Base-by-base conservation (phyloP, 1,139 yeast species). In the Pichia sp. region DNA sequence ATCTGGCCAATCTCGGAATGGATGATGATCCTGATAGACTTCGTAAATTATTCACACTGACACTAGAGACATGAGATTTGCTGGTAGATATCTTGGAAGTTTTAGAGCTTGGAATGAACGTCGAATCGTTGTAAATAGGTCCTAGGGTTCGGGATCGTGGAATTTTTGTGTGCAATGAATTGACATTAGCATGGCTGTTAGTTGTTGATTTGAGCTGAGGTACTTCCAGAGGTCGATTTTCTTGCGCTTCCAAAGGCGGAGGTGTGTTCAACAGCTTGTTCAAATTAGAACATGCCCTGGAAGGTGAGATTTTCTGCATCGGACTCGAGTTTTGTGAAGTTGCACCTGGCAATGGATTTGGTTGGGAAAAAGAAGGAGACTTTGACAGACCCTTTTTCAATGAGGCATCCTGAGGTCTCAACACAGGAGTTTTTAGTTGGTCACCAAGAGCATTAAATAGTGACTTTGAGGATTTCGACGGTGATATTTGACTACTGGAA, bases 231-330 rank as follows among this genome's bases (percentile, higher is more conserved):
- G 10, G 32, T 6, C 29, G 41, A 8, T 44, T 51, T 23, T 49
- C 57, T 6, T 55, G 54, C 8, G 56, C 50, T 34, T 54, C 40
- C 11, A 38, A 53, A 4, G 53, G 47, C 10, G 45, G 51, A 38
- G 51, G 45, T 15, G 51, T 40, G 11, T 48, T 48, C 48, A 59
- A 15, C 6, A 59, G 53, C 29, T 56, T 43, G 45, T 61, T 58
- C 15, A 64, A 50, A 44, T 59, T 62, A 1, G 64, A 60, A 41
- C 52, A 56, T 8, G 62, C 61, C 46, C 63, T 61, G 1, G 68
- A 64, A 6, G 70, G 69, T 2, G 70, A 67, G n/a, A 66, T 59
- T 44, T 60, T 61, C 2, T 65, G 59, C 15, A 41, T 15, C 16
- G 50, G 42, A 13, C 54, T 50, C 4, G 51, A 47, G 43, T 48